Conservation (phyloP, 2,329 filamentous ascomycete species). For the Tetracladium maxilliforme region DNA sequence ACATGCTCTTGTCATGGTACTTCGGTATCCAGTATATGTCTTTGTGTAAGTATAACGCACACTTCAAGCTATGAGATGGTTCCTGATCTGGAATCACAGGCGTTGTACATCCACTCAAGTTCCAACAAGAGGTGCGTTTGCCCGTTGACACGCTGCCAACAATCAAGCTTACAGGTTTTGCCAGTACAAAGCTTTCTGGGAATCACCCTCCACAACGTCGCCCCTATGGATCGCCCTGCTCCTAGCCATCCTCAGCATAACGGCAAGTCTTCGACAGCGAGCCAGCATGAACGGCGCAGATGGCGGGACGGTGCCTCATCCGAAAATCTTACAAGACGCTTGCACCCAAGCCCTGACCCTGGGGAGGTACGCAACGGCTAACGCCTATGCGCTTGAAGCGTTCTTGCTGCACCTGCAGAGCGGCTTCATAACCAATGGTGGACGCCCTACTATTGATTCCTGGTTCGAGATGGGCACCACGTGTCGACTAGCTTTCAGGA, state of each 20-base stretch:
- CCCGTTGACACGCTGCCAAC: no score
- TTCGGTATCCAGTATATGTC: slow-evolving; percentile 38
- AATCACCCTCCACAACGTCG: slow-evolving; percentile 2
- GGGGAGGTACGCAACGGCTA: slow-evolving; percentile 10
- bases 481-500: slow-evolving; percentile 10
- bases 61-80: no score
- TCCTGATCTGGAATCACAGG: no score
- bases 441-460: slow-evolving; percentile 14
- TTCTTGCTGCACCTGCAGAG: slow-evolving; percentile 9
- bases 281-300: slow-evolving; percentile 9
- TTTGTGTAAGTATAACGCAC: slow-evolving; percentile 22
- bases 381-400: slow-evolving; percentile 9
- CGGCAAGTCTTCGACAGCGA: slow-evolving; percentile 24
- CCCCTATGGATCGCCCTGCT: slow-evolving; percentile 11
- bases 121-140: slow-evolving; percentile 19
- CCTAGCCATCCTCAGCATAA: slow-evolving; percentile 8
- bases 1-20: slow-evolving; percentile 30
- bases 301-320: no score
- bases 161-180: no score
- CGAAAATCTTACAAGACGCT: slow-evolving; percentile 8
- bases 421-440: slow-evolving; percentile 10
- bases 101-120: slow-evolving; percentile 37
- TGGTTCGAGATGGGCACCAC: slow-evolving; percentile 10
- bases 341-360: slow-evolving; percentile 9
- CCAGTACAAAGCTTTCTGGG: slow-evolving; percentile 10